Conservation (phyloP, 257 asterid genomes). For the Ocimum tenuiflorum region DNA sequence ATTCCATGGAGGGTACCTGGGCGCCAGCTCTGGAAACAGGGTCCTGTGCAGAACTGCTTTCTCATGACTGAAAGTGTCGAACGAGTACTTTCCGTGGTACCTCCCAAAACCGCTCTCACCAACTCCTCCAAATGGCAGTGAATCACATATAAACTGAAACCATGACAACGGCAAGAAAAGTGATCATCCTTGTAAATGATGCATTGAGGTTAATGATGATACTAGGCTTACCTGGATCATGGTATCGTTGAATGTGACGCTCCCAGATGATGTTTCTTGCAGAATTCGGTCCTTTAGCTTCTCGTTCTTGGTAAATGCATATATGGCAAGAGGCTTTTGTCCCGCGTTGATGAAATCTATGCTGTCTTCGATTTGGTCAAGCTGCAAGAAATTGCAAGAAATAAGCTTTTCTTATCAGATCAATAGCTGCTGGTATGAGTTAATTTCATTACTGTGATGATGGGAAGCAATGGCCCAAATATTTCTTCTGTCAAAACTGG, state of each 20-base stretch:
- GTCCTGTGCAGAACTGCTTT: constrained; percentile 65
- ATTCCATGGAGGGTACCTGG: constrained; percentile 93
- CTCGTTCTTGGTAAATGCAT: constrained; percentile 68
- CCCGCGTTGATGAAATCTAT: constrained; percentile 59
- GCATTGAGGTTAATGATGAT: neutral
- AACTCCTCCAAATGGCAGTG: constrained; percentile 82
- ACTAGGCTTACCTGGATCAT: constrained; percentile 50
- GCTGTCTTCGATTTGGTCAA: constrained; percentile 72
- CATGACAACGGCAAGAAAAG: neutral
- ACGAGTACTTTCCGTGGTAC: constrained; percentile 86
- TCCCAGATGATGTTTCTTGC: constrained; percentile 82
- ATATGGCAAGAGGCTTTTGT: constrained; percentile 72
- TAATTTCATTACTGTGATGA: constrained; percentile 57
- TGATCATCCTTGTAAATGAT: neutral
- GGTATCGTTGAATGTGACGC: constrained; percentile 73
- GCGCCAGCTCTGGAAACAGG: constrained; percentile 57
- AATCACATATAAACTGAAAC: constrained; percentile 62
- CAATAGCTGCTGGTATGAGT: neutral
- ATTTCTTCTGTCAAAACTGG: constrained; percentile 81
- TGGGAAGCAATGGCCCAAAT: constrained; percentile 92
- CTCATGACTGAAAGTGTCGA: constrained; percentile 87
- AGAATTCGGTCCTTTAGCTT: constrained; percentile 47
- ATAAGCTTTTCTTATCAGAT: neutral
- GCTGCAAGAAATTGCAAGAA: constrained; percentile 36
- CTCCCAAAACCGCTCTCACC: constrained; percentile 82